phyloP scores from a whole-genome alignment of 768 basidiomycete genomes.

The Collybia sp. region DNA sequence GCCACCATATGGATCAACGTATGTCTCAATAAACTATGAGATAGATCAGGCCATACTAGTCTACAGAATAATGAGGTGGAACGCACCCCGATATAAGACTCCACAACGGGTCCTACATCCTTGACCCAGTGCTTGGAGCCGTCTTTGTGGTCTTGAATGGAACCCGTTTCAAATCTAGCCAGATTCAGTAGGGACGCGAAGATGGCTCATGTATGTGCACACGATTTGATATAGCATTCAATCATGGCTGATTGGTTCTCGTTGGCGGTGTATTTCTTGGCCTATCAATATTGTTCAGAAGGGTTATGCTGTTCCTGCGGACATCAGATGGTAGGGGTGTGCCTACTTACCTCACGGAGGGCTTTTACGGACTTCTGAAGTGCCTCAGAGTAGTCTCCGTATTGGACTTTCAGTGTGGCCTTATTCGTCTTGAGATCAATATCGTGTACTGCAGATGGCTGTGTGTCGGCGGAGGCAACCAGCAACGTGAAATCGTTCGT shows the following conservation, averaged over 20 bases:
- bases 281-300: slow-evolving; percentile 33
- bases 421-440: slow-evolving; percentile 36
- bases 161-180: slow-evolving; percentile 69
- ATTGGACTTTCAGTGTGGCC: slow-evolving; percentile 58
- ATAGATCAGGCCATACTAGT: background rate
- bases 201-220: slow-evolving; percentile 12
- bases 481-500: slow-evolving; percentile 60
- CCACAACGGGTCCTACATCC: slow-evolving; percentile 83
- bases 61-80: background rate
- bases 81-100: slow-evolving; percentile 74
- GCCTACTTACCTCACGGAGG: slow-evolving; percentile 47
- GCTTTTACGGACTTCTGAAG: slow-evolving; percentile 51
- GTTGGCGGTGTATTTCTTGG: slow-evolving; percentile 70
- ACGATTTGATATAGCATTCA: slow-evolving; percentile 77
- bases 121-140: slow-evolving; percentile 81
- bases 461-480: slow-evolving; percentile 61
- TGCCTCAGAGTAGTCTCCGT: slow-evolving; percentile 67
- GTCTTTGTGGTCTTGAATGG: slow-evolving; percentile 74
- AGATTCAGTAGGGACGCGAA: background rate
- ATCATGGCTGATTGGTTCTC: slow-evolving; percentile 72
- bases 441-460: slow-evolving; percentile 36
- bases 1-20: slow-evolving; percentile 87
- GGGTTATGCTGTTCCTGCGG: background rate
- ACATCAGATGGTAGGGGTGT: background rate
- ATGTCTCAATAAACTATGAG: slow-evolving; percentile 68